Evolutionary conservation across 352 stramenopile genomes (phyloP).

Genomic region (Phytophthora europaea): DNA sequence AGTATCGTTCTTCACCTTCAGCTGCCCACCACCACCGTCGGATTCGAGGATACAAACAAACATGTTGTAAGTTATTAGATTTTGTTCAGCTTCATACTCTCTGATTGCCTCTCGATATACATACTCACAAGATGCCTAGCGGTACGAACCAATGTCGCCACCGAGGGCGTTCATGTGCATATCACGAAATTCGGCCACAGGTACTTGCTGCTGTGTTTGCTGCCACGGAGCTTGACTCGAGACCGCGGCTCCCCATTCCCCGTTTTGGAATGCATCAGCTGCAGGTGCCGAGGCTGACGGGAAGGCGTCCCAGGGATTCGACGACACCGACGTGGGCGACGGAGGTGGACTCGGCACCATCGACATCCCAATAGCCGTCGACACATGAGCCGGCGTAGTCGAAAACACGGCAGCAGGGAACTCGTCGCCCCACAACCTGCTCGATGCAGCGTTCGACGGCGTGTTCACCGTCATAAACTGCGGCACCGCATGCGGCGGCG

Average conservation of each 20-base stretch:
- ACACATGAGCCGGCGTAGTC: slow-evolving; percentile 21
- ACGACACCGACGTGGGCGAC: slow-evolving; percentile 15
- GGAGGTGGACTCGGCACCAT: slow-evolving; percentile 9
- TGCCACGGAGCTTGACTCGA: slow-evolving; percentile 11
- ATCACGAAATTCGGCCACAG: slow-evolving; percentile 36
- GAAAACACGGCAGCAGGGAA: slow-evolving; percentile 29
- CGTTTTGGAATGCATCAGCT: slow-evolving; percentile 25
- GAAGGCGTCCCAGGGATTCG: slow-evolving; percentile 55
- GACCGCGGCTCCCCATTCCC: slow-evolving; percentile 24
- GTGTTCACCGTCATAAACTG: slow-evolving; percentile 37
- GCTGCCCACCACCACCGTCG: no score
- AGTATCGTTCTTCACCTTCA: no score
- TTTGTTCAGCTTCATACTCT: background rate
- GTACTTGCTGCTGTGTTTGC: slow-evolving; percentile 22
- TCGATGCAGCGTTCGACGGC: slow-evolving; percentile 15
- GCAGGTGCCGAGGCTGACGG: slow-evolving; percentile 33
- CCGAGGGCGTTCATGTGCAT: slow-evolving; percentile 41
- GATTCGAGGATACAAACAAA: background rate
- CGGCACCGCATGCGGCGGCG: slow-evolving; percentile 32
- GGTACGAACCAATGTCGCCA: slow-evolving; percentile 19
- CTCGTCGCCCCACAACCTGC: slow-evolving; percentile 21
- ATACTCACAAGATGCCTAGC: background rate
- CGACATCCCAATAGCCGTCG: background rate
- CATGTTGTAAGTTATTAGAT: background rate
- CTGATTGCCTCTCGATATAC: background rate